phyloP scores from a whole-genome alignment of 2,329 filamentous ascomycete genomes.

The Didymella glomerata region DNA sequence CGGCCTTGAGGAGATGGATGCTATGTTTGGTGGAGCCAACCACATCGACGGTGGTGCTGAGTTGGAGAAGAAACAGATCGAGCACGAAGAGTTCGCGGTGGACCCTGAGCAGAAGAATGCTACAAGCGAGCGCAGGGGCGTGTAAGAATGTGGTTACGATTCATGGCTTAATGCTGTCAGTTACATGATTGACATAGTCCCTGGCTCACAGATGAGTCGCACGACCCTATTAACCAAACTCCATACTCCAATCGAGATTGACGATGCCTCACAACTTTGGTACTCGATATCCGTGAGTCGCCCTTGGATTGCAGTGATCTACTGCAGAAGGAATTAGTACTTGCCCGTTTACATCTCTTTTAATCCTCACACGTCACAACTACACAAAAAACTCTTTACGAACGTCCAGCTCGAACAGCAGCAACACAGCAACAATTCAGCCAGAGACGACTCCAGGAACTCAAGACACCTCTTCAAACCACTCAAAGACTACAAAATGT shows the following conservation, averaged over 20 bases:
- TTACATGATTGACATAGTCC: not conserved
- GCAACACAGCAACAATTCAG: not conserved
- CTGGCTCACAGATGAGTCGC: not conserved
- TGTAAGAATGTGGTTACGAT: conserved; percentile 7
- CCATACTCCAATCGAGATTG: not conserved
- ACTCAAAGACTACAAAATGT: not conserved
- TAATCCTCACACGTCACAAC: not conserved
- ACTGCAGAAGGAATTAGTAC: not conserved
- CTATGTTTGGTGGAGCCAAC: conserved; percentile 64
- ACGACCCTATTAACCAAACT: not conserved
- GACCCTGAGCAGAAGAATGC: conserved; percentile 33
- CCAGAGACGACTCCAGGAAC: too few relatives aligned
- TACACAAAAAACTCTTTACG: not conserved
- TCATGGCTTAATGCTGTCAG: not conserved
- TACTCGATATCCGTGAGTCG: not conserved
- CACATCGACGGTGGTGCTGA: conserved; percentile 64
- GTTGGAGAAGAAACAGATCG: conserved; percentile 53
- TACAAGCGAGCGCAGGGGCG: conserved; percentile 22
- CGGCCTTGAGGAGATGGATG: conserved; percentile 65
- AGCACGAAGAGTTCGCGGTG: conserved; percentile 33
- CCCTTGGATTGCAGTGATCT: not conserved
- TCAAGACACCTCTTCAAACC: not conserved
- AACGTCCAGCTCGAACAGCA: not conserved
- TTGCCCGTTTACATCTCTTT: not conserved
- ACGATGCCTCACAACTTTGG: not conserved